Evolutionary conservation across 352 stramenopile genomes (phyloP), one percentile per base, ranked within the genome.

Genomic region (Labyrinthula sp.): DNA sequence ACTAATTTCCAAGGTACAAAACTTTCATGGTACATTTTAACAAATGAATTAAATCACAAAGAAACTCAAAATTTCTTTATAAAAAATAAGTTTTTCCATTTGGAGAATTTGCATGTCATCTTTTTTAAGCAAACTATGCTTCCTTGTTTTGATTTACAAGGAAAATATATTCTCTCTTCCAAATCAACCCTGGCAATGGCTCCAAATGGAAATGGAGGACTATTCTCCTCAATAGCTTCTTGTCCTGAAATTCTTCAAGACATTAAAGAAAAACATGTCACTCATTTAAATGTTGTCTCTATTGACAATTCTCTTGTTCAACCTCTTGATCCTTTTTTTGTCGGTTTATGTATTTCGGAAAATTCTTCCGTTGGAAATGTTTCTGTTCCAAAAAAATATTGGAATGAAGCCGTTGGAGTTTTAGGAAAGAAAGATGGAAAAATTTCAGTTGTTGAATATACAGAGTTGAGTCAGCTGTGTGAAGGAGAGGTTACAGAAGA

Each of bases 271-370:
- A 47, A 59, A 4, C 80, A 79, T 0, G 76, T 95, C 27, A 67
- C 92, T 59, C 87, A 91, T 56, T 50, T 97, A 41, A 82, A 96
- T 60, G 78, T 88, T 1, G 95, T 93, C 67, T 89, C 74, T 1
- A 87, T 98, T 30, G 89, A 98, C 61, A 98, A 98, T 65, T 79
- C 75, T 17, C 62, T 97, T n/a, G 84, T 85, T 25, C 86, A 86
- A 45, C 75, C 82, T 6, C 79, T 75, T 3, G 89, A 98, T 61
- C 87, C 89, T 0, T 57, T 73, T 9, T 98, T 97, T 61, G 66
- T 97, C 3, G 88, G 87, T 17, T 93, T 91, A 58, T 95, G 84
- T 59, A 76, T 95, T 9, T 61, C 69, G 29, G 72, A 86, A 40
- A 50, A 72, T 28, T 80, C 83, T 6, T 81, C 96, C 61, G 91